Evolutionary conservation across 2,329 filamentous ascomycete species (phyloP), one percentile per base, ranked within the genome.

Genomic region (Biscogniauxia sp.): DNA sequence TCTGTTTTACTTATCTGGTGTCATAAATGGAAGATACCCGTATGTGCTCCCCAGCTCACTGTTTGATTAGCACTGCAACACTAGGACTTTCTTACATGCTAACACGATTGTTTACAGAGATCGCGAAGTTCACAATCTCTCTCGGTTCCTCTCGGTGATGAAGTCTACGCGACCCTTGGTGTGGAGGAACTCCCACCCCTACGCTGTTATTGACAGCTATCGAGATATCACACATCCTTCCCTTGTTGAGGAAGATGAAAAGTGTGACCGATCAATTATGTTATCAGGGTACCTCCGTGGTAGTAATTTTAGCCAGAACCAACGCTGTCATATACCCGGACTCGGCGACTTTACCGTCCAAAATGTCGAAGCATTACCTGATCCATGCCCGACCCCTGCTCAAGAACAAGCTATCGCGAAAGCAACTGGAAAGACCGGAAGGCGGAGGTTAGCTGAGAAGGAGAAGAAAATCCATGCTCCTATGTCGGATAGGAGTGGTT

Each of bases 151-250:
- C 66, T 96, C 92, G 20, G 93, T 99, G 67, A 99, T 99, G 96
- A 99, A 99, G 82, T 99, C 97, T 73, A 94, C 96, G 4, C 85
- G 95, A 61, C 95, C 95, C n/a, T 81, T 99, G 28, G 83, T 99
- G 51, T 99, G 95, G 94, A 86, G 96, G 61, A 99, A 99, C 74
- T 90, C 92, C 1, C 95, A 99, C 80, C 93, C 94, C 4, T 99
- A 99, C 75, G 88, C 92, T 60, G 81, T 99, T 58, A 91, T 95
- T 61, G 95, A 99, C 78, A 92, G 93, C 65, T 96, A 98, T 77
- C 84, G 96, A 69, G 95, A 99, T 75, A 88, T 99, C 57, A 99
- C 95, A 0, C 92, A 96, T 41, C 95, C 96, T 0, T 96, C 92
- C 9, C 87, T 90, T 68, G 90, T 98, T 52, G 96, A 99, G 74